A percentile compares a stretch with the other conserved stretches of the same genome.
Evolutionary conservation across 495 filamentous ascomycete species (phyloP).

Genomic region (Jackrogersella minutella): DNA sequence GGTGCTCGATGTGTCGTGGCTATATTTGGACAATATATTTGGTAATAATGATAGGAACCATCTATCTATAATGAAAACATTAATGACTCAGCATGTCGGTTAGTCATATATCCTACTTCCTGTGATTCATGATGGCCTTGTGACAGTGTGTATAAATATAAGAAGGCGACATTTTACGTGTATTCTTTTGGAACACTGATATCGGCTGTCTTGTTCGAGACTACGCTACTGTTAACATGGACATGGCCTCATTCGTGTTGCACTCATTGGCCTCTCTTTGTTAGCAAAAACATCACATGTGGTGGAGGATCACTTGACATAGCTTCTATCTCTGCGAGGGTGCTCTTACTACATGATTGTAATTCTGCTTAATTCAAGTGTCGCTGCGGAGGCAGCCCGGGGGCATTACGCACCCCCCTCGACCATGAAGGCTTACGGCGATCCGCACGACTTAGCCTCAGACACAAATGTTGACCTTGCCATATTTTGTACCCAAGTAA

Average conservation of each 20-base stretch:
- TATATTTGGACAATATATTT: background rate
- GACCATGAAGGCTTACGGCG: slow-evolving; percentile 59
- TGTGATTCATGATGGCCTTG: background rate
- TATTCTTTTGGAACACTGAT: background rate
- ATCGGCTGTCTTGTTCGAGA: too few relatives aligned
- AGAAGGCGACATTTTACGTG: background rate
- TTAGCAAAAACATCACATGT: slow-evolving; percentile 61
- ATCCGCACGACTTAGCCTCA: slow-evolving; percentile 55
- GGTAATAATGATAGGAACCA: slow-evolving; percentile 23
- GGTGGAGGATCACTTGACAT: slow-evolving; percentile 63
- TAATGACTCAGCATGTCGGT: background rate
- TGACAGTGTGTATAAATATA: background rate
- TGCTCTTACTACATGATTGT: slow-evolving; percentile 60
- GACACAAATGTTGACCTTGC: slow-evolving; percentile 66
- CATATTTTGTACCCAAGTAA: slow-evolving; percentile 62
- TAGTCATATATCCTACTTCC: background rate
- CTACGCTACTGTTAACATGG: background rate
- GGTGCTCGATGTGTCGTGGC: slow-evolving; percentile 10
- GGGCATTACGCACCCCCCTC: slow-evolving; percentile 52
- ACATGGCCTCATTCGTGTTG: slow-evolving; percentile 64
- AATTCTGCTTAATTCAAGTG: slow-evolving; percentile 66
- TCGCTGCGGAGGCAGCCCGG: slow-evolving; percentile 60
- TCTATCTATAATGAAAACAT: slow-evolving; percentile 20
- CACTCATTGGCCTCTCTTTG: slow-evolving; percentile 65
- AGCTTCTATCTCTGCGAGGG: slow-evolving; percentile 54